phyloP scores from a whole-genome alignment of 345 rosid genomes.

The Salix viminalis region DNA sequence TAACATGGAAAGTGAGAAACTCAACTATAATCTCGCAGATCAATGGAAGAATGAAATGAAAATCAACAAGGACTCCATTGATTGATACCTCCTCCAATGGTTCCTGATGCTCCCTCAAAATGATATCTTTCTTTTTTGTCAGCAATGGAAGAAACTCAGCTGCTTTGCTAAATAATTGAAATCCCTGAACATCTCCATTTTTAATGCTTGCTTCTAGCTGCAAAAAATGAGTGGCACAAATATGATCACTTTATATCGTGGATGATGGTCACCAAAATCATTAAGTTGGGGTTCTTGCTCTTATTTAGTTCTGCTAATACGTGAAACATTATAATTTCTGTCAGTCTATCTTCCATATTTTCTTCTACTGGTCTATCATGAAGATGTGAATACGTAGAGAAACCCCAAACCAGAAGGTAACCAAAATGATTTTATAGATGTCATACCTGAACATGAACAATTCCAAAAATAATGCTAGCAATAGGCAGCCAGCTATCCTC shows the following conservation, averaged over 20 bases:
- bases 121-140: conserved; percentile 26
- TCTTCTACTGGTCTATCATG: background rate
- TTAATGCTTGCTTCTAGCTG: conserved; percentile 78
- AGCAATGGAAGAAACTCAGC: conserved; percentile 32
- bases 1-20: conserved; percentile 14
- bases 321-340: background rate
- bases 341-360: background rate
- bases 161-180: conserved; percentile 45
- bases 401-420: background rate
- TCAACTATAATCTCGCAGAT: background rate
- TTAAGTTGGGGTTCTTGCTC: background rate
- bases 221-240: background rate
- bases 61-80: background rate
- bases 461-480: conserved; percentile 79
- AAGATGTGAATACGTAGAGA: background rate
- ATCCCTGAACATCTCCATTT: conserved; percentile 71
- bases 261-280: background rate
- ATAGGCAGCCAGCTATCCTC: conserved; percentile 94
- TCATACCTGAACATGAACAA: conserved; percentile 81
- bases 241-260: background rate
- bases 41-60: background rate
- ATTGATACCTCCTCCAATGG: conserved; percentile 36
- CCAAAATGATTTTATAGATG: background rate
- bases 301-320: background rate
- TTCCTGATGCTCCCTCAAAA: conserved; percentile 22